phyloP scores from a whole-genome alignment of 768 basidiomycete species.

The Trametes cubensis region DNA sequence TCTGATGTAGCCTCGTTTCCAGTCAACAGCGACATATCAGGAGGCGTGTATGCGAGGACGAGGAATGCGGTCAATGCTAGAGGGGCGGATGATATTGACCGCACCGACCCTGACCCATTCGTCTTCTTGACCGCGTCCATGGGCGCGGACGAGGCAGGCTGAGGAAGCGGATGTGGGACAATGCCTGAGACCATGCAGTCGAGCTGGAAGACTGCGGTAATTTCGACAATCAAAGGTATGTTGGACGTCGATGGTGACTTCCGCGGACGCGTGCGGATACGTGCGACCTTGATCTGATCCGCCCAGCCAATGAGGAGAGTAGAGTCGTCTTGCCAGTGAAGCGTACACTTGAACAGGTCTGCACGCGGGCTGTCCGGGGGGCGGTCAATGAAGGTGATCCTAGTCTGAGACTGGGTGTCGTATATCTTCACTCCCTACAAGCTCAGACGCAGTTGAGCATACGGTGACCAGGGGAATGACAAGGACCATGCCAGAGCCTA shows the following conservation, averaged over 20 bases:
- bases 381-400: slow-evolving; percentile 85
- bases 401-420: slow-evolving; percentile 74
- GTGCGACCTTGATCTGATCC: slow-evolving; percentile 87
- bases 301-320: slow-evolving; percentile 95
- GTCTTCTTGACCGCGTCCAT: slow-evolving; percentile 5
- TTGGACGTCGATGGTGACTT: slow-evolving; percentile 47
- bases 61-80: slow-evolving; percentile 70
- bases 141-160: not conserved
- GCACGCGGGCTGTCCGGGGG: slow-evolving; percentile 83
- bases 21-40: slow-evolving; percentile 63
- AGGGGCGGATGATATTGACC: slow-evolving; percentile 29
- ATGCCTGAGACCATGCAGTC: slow-evolving; percentile 97
- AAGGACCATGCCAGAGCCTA: slow-evolving; percentile 39
- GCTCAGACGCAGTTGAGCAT: not conserved
- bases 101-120: slow-evolving; percentile 25
- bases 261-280: slow-evolving; percentile 66
- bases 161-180: slow-evolving; percentile 65
- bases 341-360: slow-evolving; percentile 90
- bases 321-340: slow-evolving; percentile 91
- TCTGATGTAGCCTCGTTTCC: slow-evolving; percentile 70
- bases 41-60: slow-evolving; percentile 83
- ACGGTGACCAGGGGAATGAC: not conserved
- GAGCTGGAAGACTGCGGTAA: slow-evolving; percentile 88
- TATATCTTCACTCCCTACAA: slow-evolving; percentile 90
- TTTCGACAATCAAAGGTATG: slow-evolving; percentile 73